These are phyloP conservation scores for Penicilliopsis zonata DNA, from an alignment of 495 filamentous ascomycete genomes.

Conservation along the genomic window DNA sequence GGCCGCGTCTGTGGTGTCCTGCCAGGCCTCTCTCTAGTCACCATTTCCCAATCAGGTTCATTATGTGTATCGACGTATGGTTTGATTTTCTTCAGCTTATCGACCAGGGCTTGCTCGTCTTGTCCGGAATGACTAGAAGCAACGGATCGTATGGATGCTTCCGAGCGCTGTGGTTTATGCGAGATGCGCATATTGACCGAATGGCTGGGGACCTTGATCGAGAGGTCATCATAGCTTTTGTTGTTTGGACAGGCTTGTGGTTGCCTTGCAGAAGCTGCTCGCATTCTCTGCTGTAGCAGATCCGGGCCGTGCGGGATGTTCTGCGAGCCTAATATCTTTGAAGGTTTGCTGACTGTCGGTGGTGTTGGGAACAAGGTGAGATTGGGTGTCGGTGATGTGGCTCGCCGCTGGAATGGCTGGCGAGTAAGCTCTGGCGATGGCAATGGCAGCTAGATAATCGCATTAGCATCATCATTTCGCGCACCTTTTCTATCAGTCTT, in stretches of 20 bases:
- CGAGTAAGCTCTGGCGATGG: constrained; percentile 7
- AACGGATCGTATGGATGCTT: constrained; percentile 10
- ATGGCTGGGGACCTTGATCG: constrained; percentile 4
- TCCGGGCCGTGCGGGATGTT: constrained; percentile 26
- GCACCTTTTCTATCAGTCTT: too few relatives aligned
- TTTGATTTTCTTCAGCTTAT: constrained; percentile 8
- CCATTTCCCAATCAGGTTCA: constrained; percentile 15
- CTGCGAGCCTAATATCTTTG: constrained; percentile 20
- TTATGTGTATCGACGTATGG: constrained; percentile 5
- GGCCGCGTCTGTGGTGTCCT: constrained; percentile 1
- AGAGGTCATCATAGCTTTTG: constrained; percentile 5
- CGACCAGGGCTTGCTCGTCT: constrained; percentile 8
- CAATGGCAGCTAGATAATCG: constrained; percentile 1
- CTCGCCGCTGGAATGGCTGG: constrained; percentile 27
- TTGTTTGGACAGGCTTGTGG: too few relatives aligned
- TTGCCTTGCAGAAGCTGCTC: too few relatives aligned
- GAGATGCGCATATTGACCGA: neutral
- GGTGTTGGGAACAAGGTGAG: constrained; percentile 54
- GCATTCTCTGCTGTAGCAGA: too few relatives aligned
- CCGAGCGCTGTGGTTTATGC: constrained; percentile 8
- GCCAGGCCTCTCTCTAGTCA: constrained; percentile 6
- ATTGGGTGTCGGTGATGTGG: constrained; percentile 49
- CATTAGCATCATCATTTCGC: neutral
- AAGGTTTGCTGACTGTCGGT: constrained; percentile 26
- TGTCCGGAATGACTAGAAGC: constrained; percentile 8